Percentiles rank a stretch among this genome's conserved stretches.
These are phyloP conservation scores for Diaporthe eres DNA, from an alignment of 2,329 filamentous ascomycete genomes.

Conservation along the genomic window DNA sequence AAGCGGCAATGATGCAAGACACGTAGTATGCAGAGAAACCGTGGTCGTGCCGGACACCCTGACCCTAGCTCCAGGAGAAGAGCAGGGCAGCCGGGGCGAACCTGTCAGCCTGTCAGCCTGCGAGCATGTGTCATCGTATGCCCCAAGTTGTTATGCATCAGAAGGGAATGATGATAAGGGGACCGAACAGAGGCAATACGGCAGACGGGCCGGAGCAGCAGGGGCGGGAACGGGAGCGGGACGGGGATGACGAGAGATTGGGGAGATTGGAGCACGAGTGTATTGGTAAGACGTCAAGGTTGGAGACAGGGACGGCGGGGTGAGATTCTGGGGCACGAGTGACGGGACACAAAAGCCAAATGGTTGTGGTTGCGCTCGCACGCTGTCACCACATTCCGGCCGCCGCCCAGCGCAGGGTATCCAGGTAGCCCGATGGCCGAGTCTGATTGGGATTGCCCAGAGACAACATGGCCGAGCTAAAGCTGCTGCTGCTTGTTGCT, in stretches of 20 bases:
- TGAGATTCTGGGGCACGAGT: background rate
- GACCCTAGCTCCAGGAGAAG: background rate
- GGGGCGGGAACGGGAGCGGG: slow-evolving; percentile 27
- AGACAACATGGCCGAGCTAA: slow-evolving; percentile 7
- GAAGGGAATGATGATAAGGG: background rate
- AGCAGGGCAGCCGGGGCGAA: background rate
- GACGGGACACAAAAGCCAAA: background rate
- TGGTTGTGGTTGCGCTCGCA: background rate
- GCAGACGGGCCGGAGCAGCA: slow-evolving; percentile 30
- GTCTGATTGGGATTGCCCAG: background rate
- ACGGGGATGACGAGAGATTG: slow-evolving; percentile 29
- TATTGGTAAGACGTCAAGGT: background rate
- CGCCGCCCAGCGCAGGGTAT: background rate
- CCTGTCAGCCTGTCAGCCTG: background rate
- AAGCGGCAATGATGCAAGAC: slow-evolving; percentile 6
- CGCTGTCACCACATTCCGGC: slow-evolving; percentile 14
- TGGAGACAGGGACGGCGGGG: slow-evolving; percentile 2
- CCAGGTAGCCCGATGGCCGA: background rate
- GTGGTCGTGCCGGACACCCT: background rate
- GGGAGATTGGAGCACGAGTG: background rate
- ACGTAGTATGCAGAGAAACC: background rate
- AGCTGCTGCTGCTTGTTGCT: background rate
- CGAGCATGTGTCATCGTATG: background rate
- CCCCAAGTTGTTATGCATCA: background rate
- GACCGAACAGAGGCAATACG: background rate